These are phyloP conservation scores for Ogataea hybrid DNA, from an alignment of 1,139 yeast genomes.

Conservation along the genomic window DNA sequence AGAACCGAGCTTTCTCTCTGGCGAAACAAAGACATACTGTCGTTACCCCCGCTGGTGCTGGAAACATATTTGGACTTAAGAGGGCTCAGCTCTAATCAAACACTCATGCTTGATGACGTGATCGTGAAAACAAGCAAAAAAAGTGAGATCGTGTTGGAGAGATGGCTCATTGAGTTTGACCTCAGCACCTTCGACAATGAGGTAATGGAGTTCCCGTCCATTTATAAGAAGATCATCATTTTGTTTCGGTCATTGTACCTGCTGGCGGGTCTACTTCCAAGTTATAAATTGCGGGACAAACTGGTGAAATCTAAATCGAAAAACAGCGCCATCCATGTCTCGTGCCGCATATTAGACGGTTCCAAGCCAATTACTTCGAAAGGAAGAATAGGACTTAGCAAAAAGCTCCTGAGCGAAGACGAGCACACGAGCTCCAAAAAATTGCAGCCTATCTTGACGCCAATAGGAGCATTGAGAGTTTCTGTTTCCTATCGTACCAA, in stretches of 20 bases:
- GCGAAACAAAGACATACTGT: constrained; percentile 43
- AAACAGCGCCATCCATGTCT: constrained; percentile 38
- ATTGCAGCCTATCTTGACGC: constrained; percentile 70
- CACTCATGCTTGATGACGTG: constrained; percentile 51
- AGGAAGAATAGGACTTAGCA: constrained; percentile 82
- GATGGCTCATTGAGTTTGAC: constrained; percentile 88
- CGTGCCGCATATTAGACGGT: constrained; percentile 72
- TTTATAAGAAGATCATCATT: constrained; percentile 74
- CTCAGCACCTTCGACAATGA: constrained; percentile 32
- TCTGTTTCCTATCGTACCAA: constrained; percentile 79
- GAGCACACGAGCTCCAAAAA: constrained; percentile 30
- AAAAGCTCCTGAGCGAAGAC: constrained; percentile 44
- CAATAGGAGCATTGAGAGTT: constrained; percentile 67
- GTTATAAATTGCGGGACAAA: constrained; percentile 51
- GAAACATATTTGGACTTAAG: constrained; percentile 81
- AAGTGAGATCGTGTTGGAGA: constrained; percentile 80
- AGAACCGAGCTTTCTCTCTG: constrained; percentile 62
- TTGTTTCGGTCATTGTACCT: constrained; percentile 75
- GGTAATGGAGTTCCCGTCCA: constrained; percentile 53
- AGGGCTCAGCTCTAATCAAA: constrained; percentile 53
- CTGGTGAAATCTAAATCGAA: constrained; percentile 30
- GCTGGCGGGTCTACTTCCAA: constrained; percentile 66
- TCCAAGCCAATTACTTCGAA: constrained; percentile 72
- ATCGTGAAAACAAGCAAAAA: constrained; percentile 57
- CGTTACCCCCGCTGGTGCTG: constrained; percentile 74